These are phyloP conservation scores for Polytrichum commune DNA, from an alignment of 225 moss, liverwort and hornwort genomes.

Conservation along the genomic window DNA sequence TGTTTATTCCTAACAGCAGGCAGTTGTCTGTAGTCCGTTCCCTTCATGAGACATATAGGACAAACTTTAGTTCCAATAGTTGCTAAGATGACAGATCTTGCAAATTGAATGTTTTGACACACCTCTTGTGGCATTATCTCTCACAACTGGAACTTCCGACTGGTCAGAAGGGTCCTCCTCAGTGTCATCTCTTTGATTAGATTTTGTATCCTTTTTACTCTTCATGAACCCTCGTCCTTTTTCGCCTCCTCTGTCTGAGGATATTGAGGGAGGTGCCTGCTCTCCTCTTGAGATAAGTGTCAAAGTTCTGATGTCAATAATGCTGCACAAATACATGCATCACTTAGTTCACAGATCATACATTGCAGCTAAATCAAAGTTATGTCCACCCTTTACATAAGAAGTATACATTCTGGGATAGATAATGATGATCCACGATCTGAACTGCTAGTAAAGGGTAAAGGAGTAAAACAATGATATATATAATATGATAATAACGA, in stretches of 20 bases:
- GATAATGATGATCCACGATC: too few species aligned
- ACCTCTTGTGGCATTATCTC: constrained; percentile 79
- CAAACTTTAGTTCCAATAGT: too few species aligned
- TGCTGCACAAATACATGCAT: constrained; percentile 32
- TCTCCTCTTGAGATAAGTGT: constrained; percentile 58
- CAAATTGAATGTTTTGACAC: background rate
- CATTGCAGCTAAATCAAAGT: constrained; percentile 15
- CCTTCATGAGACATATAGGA: too few species aligned
- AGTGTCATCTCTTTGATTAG: constrained; percentile 26
- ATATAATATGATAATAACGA: too few species aligned
- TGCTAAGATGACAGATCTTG: too few species aligned
- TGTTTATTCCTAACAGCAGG: too few species aligned
- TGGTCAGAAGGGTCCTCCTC: constrained; percentile 42
- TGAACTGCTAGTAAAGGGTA: too few species aligned
- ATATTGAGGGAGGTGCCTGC: constrained; percentile 17
- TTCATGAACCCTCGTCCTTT: constrained; percentile 24
- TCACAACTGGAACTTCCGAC: constrained; percentile 56
- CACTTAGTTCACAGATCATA: too few species aligned
- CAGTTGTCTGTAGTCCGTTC: too few species aligned
- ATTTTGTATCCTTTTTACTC: constrained; percentile 44
- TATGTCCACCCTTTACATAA: background rate
- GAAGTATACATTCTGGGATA: too few species aligned
- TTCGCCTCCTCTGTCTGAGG: constrained; percentile 29
- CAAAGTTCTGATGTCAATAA: constrained; percentile 75
- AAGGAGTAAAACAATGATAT: too few species aligned